Conservation (phyloP, 768 basidiomycete genomes). For the Pleurotus salmoneostramineus region DNA sequence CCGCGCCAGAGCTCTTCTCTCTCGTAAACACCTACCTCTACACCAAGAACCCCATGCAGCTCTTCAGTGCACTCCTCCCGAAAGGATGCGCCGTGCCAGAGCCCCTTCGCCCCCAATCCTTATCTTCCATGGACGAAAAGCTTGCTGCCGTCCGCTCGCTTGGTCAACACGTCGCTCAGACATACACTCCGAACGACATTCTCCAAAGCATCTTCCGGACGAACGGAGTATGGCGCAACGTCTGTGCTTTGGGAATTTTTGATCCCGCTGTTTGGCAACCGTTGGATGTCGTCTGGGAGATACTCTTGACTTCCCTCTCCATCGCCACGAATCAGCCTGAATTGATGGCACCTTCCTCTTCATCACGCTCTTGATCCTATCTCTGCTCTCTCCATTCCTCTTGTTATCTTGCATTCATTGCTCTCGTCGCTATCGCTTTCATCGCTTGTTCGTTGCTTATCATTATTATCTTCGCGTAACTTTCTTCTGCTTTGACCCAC, state of each 20-base stretch:
- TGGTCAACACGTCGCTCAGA: constrained; percentile 31
- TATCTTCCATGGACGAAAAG: constrained; percentile 4
- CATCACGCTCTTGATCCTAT: not conserved
- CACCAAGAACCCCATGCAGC: constrained; percentile 45
- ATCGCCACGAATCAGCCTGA: constrained; percentile 37
- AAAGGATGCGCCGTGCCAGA: constrained; percentile 20
- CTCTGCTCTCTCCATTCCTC: not conserved
- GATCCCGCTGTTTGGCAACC: constrained; percentile 64
- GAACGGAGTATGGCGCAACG: constrained; percentile 71
- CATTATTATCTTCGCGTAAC: too few species aligned
- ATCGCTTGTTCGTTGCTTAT: too few species aligned
- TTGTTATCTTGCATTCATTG: not conserved
- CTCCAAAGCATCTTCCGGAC: constrained; percentile 44
- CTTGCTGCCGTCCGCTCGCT: constrained; percentile 15
- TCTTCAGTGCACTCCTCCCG: constrained; percentile 51
- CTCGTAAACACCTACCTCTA: constrained; percentile 64
- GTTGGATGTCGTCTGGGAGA: constrained; percentile 66
- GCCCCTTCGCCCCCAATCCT: constrained; percentile 22
- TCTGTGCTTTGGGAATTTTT: constrained; percentile 62
- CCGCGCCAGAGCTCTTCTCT: constrained; percentile 58
- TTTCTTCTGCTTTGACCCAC: too few species aligned
- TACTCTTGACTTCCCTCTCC: constrained; percentile 58
- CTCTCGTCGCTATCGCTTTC: too few species aligned
- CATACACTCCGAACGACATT: constrained; percentile 42
- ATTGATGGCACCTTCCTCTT: constrained; percentile 4